Conservation (phyloP, 345 rosid genomes). For the Lepidium aucheri region DNA sequence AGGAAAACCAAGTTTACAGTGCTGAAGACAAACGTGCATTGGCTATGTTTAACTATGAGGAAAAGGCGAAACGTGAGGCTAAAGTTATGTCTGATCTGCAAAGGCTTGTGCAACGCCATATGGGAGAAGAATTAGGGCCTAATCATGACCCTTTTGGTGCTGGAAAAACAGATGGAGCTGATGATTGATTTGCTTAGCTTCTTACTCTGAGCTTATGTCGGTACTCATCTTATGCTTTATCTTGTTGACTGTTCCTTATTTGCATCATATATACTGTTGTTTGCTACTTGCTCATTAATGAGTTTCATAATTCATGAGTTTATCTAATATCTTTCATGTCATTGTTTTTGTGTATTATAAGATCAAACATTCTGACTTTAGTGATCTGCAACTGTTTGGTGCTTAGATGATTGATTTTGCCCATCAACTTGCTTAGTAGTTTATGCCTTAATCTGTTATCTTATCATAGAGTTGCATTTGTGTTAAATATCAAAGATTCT, state of each 20-base stretch:
- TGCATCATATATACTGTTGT: neutral
- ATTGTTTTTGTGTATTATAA: conserved; percentile 4
- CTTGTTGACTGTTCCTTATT: conserved; percentile 3
- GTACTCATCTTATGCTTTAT: conserved; percentile 7
- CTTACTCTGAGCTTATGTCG: neutral
- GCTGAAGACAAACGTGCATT: conserved; percentile 95
- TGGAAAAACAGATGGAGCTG: conserved; percentile 62
- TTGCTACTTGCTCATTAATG: conserved; percentile 7
- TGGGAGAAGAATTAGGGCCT: conserved; percentile 95
- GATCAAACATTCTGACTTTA: neutral
- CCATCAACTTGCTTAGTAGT: no score
- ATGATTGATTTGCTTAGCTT: conserved; percentile 38
- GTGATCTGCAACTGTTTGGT: neutral
- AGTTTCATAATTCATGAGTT: neutral
- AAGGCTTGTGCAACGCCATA: conserved; percentile 89
- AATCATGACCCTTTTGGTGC: conserved; percentile 83
- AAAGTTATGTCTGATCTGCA: conserved; percentile 98
- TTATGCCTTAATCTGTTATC: no score
- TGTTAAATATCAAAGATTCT: neutral
- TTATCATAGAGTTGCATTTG: neutral
- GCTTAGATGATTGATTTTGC: neutral
- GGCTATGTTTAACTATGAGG: conserved; percentile 98
- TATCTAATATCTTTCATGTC: neutral
- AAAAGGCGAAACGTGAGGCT: conserved; percentile 92
- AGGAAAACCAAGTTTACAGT: conserved; percentile 97